Conservation (phyloP, 495 filamentous ascomycete species). For the Penicillium psychrofluorescens region DNA sequence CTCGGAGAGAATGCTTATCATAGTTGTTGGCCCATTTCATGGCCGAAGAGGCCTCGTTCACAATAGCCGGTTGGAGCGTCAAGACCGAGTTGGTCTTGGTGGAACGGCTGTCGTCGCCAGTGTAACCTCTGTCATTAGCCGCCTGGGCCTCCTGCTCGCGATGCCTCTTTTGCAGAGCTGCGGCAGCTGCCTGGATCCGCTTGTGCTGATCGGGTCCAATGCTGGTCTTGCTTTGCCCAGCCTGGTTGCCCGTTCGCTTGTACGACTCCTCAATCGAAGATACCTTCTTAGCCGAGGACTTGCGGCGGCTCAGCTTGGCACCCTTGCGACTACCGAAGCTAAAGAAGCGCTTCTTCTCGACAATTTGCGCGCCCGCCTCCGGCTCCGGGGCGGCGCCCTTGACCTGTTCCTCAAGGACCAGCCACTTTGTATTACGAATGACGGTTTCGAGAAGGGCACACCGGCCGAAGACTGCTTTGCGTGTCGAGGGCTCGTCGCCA, state of each 20-base stretch:
- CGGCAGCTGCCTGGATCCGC: constrained; percentile 82
- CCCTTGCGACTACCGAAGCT: constrained; percentile 70
- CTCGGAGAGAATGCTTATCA: constrained; percentile 75
- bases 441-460: constrained; percentile 87
- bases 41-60: constrained; percentile 82
- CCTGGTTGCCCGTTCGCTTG: constrained; percentile 37
- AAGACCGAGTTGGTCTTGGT: constrained; percentile 87
- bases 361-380: constrained; percentile 78
- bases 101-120: constrained; percentile 24
- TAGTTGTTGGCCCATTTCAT: constrained; percentile 80
- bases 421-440: constrained; percentile 76
- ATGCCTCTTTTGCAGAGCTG: constrained; percentile 65
- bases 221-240: constrained; percentile 70
- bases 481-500: constrained; percentile 71
- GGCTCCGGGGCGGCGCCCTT: constrained; percentile 85
- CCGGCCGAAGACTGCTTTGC: constrained; percentile 90
- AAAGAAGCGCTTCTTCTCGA: constrained; percentile 89
- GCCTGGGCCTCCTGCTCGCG: constrained; percentile 48
- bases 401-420: constrained; percentile 93
- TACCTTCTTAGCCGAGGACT: constrained; percentile 53
- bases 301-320: constrained; percentile 52
- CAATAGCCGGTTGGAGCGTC: constrained; percentile 77
- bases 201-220: constrained; percentile 90
- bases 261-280: constrained; percentile 44
- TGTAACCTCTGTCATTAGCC: neutral